These are phyloP conservation scores for Tuber indicum DNA, from an alignment of 495 filamentous ascomycete genomes.

Conservation along the genomic window DNA sequence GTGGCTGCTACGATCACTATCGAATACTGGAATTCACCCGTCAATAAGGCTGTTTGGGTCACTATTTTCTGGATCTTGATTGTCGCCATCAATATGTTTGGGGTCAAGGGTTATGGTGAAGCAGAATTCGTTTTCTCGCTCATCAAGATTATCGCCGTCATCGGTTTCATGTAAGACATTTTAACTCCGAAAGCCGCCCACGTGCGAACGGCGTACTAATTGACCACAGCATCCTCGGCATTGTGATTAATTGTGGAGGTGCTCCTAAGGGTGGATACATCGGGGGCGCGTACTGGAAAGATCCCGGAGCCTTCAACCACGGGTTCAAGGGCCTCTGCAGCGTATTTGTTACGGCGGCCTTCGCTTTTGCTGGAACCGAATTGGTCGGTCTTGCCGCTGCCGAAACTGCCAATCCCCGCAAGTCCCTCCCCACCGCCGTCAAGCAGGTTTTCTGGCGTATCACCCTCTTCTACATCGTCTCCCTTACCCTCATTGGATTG, in stretches of 20 bases:
- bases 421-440: slow-evolving; percentile 75
- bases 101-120: slow-evolving; percentile 82
- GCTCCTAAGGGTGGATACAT: slow-evolving; percentile 70
- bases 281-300: slow-evolving; percentile 72
- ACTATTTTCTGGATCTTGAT: slow-evolving; percentile 70
- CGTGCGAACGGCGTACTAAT: background rate
- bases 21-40: slow-evolving; percentile 65
- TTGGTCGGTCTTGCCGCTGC: slow-evolving; percentile 87
- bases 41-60: slow-evolving; percentile 76
- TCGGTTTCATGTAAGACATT: slow-evolving; percentile 70
- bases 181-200: slow-evolving; percentile 3
- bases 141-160: slow-evolving; percentile 78
- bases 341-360: slow-evolving; percentile 88
- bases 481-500: slow-evolving; percentile 64
- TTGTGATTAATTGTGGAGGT: slow-evolving; percentile 73
- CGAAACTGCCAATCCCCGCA: slow-evolving; percentile 79
- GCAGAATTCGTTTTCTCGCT: slow-evolving; percentile 83
- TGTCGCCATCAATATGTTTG: slow-evolving; percentile 74
- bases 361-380: slow-evolving; percentile 88
- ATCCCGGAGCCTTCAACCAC: slow-evolving; percentile 82
- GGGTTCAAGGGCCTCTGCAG: slow-evolving; percentile 93
- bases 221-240: slow-evolving; percentile 59
- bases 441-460: slow-evolving; percentile 98
- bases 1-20: slow-evolving; percentile 86
- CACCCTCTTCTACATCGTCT: slow-evolving; percentile 75